A percentile compares a stretch with the other conserved stretches of the same genome.
These are phyloP conservation scores for Geotrichum bryndzae DNA, from an alignment of 1,139 yeast genomes.

Conservation along the genomic window DNA sequence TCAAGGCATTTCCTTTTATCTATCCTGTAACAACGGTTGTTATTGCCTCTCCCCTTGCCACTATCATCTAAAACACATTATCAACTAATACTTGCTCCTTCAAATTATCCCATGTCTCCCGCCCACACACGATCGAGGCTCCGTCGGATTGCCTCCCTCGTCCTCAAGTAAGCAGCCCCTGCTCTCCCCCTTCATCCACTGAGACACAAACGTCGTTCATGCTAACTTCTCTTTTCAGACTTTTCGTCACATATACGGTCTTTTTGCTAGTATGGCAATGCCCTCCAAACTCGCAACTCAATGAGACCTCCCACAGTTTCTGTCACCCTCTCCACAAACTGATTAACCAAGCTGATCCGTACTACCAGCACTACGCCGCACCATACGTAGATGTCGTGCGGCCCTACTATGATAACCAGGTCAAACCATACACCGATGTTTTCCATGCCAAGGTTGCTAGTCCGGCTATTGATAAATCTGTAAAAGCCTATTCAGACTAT, in stretches of 20 bases:
- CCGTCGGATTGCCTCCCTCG: background rate
- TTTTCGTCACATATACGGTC: conserved; percentile 29
- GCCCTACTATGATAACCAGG: background rate
- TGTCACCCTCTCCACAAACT: background rate
- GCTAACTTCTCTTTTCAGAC: conserved; percentile 43
- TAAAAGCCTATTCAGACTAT: background rate
- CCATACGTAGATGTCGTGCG: conserved; percentile 19
- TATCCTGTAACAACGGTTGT: background rate
- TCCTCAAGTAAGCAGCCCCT: background rate
- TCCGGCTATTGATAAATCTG: background rate
- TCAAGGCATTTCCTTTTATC: background rate
- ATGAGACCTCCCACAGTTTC: background rate
- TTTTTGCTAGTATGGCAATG: conserved; percentile 2
- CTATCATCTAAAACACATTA: background rate
- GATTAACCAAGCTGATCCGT: background rate
- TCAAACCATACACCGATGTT: background rate
- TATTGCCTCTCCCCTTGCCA: background rate
- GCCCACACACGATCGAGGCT: background rate
- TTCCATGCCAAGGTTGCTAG: background rate
- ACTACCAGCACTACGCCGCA: conserved; percentile 19
- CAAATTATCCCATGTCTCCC: background rate
- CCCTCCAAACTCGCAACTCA: background rate
- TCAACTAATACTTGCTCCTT: background rate
- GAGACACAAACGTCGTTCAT: background rate
- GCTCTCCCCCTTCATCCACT: background rate